Evolutionary conservation across 2,329 filamentous ascomycete species (phyloP), one percentile per base, ranked within the genome.

Genomic region (Aspergillus quadrilineatus): DNA sequence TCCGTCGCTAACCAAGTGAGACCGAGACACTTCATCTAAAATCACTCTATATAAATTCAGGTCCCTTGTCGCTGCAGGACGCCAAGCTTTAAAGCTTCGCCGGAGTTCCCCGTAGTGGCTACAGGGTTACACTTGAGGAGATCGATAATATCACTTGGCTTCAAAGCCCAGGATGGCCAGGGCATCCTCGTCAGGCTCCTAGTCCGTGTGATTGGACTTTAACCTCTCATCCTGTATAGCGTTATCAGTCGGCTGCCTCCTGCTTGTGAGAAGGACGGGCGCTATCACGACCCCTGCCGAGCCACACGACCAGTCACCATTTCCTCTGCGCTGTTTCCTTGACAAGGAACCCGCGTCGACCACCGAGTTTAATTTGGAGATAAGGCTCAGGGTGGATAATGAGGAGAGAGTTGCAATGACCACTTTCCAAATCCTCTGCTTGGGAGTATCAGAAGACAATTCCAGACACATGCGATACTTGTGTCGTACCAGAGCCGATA

Each of bases 41-140:
- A 12, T 37, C 34, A 37, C 14, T 50, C n/a, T 26, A 26, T 41
- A 46, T 28, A 14, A 36, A n/a, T 42, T 28, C 17, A 30, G 15
- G 29, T 36, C 9, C 48, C 26, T 12, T 50, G 36, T 50, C 12
- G 41, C 48, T 8, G 42, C 43, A 56, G 28, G 30, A 49, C 30
- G 49, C 55, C 49, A 56, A 56, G 49, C 37, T 39, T 45, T 17
- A 44, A 49, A 22, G 37, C 43, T 49, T 44, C 17, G 44, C 42
- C 55, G 49, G 55, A 56, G 48, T 17, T 42, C 44, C 44, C 55
- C 49, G 49, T 46, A 36, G 49, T 52, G 55, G 55, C 44, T 52
- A 49, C 43, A 51, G 44, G 49, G 55, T 53, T 53, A n/a, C 49
- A 49, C 48, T 56, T 44, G 37, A 49, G 52, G 43, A 49, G 41